Evolutionary conservation across 306 rosid species (phyloP).

Genomic region (Ammopiptanthus mongolicus): DNA sequence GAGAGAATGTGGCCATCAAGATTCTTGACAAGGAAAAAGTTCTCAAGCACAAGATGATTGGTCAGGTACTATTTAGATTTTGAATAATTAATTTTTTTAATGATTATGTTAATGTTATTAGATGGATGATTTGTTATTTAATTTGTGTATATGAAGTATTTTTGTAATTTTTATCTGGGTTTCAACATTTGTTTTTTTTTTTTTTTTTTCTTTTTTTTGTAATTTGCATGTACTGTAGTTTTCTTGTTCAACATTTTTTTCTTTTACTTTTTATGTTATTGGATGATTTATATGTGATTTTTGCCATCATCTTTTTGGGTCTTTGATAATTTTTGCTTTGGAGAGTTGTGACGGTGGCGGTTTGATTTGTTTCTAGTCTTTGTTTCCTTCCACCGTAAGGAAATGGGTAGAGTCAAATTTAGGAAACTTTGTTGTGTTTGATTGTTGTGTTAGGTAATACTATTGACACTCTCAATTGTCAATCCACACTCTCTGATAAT

Average conservation of each 20-base stretch:
- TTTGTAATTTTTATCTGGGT: not conserved
- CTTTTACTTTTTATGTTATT: not conserved
- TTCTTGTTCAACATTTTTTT: not conserved
- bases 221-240: too few species aligned
- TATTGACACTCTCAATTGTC: too few species aligned
- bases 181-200: not conserved
- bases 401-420: not conserved
- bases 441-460: too few species aligned
- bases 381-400: not conserved
- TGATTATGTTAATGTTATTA: not conserved
- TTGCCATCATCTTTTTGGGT: not conserved
- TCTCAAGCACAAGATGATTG: slow-evolving; percentile 91
- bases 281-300: not conserved
- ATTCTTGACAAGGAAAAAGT: slow-evolving; percentile 76
- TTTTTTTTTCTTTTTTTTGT: not conserved
- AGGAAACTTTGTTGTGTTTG: too few species aligned
- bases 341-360: not conserved
- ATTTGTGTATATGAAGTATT: not conserved
- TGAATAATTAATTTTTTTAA: not conserved
- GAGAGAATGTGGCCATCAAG: slow-evolving; percentile 73
- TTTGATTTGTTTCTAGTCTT: not conserved
- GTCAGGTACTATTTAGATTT: slow-evolving; percentile 39
- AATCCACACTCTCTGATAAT: too few species aligned
- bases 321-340: not conserved
- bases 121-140: too few species aligned